These are phyloP conservation scores for Yamadazyma paraphyllophila DNA, from an alignment of 805 yeast genomes.

Conservation along the genomic window DNA sequence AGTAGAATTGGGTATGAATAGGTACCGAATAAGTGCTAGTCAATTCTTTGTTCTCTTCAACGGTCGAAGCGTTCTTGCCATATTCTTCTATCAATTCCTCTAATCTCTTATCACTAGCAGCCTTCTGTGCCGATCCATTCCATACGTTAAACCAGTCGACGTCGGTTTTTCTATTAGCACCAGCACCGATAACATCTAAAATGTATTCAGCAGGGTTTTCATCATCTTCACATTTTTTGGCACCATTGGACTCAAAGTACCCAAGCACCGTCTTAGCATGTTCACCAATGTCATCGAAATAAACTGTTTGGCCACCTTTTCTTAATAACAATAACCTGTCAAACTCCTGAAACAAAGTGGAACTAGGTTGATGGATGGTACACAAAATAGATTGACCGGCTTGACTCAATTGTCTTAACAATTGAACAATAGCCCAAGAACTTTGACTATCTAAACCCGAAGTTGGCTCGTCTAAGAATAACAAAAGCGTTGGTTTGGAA, in stretches of 20 bases:
- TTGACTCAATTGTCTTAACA: conserved; percentile 45
- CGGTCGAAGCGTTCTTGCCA: conserved; percentile 31
- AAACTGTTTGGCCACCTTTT: conserved; percentile 55
- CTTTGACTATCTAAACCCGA: conserved; percentile 59
- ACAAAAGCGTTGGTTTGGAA: conserved; percentile 37
- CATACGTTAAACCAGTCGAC: conserved; percentile 76
- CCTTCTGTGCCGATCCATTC: conserved; percentile 55
- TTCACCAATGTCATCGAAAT: conserved; percentile 77
- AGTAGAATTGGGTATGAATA: conserved; percentile 23
- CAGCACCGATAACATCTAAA: conserved; percentile 82
- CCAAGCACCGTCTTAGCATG: conserved; percentile 54
- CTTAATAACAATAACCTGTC: conserved; percentile 28
- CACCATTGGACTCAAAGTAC: conserved; percentile 73
- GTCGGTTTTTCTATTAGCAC: conserved; percentile 69
- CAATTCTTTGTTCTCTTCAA: conserved; percentile 20
- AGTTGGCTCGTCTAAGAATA: conserved; percentile 61
- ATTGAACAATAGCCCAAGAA: conserved; percentile 56
- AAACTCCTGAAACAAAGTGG: conserved; percentile 42
- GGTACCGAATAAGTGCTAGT: conserved; percentile 25
- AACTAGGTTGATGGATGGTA: conserved; percentile 56
- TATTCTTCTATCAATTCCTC: conserved; percentile 34
- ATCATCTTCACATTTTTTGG: conserved; percentile 39
- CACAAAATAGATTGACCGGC: conserved; percentile 66
- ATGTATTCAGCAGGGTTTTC: conserved; percentile 70
- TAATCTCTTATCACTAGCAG: conserved; percentile 55